Percentiles rank a stretch among this genome's conserved stretches.
phyloP scores from a whole-genome alignment of 352 stramenopile species.

The Phytophthora macrochlamydospora region DNA sequence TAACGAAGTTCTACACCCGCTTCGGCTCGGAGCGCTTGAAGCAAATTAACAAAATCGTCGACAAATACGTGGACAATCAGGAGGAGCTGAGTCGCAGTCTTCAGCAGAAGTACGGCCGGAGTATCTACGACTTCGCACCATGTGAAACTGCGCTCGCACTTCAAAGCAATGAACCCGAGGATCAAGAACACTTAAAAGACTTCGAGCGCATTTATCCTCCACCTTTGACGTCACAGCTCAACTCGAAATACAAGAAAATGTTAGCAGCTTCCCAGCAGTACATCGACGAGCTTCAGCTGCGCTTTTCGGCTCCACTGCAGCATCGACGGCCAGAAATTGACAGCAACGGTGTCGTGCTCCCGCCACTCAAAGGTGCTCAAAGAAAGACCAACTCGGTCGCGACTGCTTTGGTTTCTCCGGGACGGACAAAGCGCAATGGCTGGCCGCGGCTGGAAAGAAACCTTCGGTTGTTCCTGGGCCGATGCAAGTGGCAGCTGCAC shows the following conservation, averaged over 20 bases:
- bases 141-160: slow-evolving; percentile 3
- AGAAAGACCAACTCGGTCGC: slow-evolving; percentile 58
- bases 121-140: slow-evolving; percentile 51
- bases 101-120: slow-evolving; percentile 67
- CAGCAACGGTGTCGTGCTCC: slow-evolving; percentile 40
- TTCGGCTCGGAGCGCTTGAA: slow-evolving; percentile 61
- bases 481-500: slow-evolving; percentile 76
- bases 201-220: slow-evolving; percentile 74
- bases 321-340: slow-evolving; percentile 59
- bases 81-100: slow-evolving; percentile 70
- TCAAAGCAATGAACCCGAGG: slow-evolving; percentile 17
- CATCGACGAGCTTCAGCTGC: slow-evolving; percentile 82
- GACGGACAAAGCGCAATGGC: slow-evolving; percentile 76
- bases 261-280: slow-evolving; percentile 80
- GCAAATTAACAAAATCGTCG: slow-evolving; percentile 77
- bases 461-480: slow-evolving; percentile 62
- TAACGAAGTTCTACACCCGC: slow-evolving; percentile 59
- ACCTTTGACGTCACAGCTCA: slow-evolving; percentile 34
- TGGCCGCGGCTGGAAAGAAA: slow-evolving; percentile 57
- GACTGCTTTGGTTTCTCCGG: slow-evolving; percentile 84
- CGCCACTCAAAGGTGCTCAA: slow-evolving; percentile 56
- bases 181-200: slow-evolving; percentile 66
- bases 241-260: slow-evolving; percentile 77
- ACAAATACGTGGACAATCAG: slow-evolving; percentile 70
- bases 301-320: slow-evolving; percentile 78